Percentiles rank a stretch among this genome's conserved stretches.
Evolutionary conservation across 257 asterid genomes (phyloP).

Genomic region (Paraleonurus japonicus): DNA sequence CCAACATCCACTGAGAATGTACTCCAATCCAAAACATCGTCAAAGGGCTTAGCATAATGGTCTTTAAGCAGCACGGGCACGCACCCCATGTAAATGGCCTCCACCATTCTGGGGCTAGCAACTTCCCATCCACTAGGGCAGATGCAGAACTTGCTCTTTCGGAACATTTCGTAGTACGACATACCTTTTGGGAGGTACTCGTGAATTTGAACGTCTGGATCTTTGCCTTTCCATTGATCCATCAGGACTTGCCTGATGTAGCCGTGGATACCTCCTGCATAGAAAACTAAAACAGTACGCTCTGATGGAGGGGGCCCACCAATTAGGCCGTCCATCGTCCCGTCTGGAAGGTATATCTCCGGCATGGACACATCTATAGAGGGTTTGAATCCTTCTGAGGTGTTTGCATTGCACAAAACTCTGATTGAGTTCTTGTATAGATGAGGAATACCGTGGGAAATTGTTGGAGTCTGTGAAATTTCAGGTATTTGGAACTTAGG

Average conservation of each 20-base stretch:
- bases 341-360: constrained; percentile 53
- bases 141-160: constrained; percentile 59
- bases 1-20: constrained; percentile 39
- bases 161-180: constrained; percentile 50
- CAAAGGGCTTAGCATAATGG: constrained; percentile 51
- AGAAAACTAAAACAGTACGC: constrained; percentile 47
- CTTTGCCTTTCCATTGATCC: constrained; percentile 49
- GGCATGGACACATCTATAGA: constrained; percentile 53
- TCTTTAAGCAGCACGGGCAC: constrained; percentile 56
- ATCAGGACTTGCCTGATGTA: constrained; percentile 46
- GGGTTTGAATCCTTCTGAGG: constrained; percentile 57
- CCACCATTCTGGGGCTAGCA: constrained; percentile 69
- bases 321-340: constrained; percentile 48
- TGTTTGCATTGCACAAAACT: constrained; percentile 59
- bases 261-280: constrained; percentile 58
- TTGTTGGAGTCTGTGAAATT: constrained; percentile 44
- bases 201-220: constrained; percentile 39
- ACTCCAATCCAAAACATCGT: constrained; percentile 54
- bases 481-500: background rate
- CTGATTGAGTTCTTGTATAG: constrained; percentile 52
- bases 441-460: constrained; percentile 32
- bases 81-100: constrained; percentile 59
- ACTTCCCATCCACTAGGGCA: constrained; percentile 70
- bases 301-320: constrained; percentile 48
- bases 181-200: constrained; percentile 44